Evolutionary conservation across 208 protist species (phyloP).

Genomic region (Leptomonas pyrrhocoris): DNA sequence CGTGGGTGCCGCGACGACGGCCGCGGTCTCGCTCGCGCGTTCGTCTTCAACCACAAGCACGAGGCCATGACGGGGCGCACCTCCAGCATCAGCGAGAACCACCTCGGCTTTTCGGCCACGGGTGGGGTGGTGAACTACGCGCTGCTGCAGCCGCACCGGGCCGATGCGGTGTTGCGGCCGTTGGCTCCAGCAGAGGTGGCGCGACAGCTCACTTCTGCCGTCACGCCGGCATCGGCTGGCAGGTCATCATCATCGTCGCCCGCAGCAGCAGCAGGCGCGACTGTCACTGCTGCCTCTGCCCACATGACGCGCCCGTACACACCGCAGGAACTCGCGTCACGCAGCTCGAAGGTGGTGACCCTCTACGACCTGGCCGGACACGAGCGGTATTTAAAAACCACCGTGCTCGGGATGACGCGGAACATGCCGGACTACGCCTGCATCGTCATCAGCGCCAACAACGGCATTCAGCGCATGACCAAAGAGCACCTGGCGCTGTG

Average conservation of each 20-base stretch:
- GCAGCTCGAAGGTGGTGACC: constrained; percentile 94
- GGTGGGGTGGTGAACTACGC: constrained; percentile 94
- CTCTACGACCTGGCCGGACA: constrained; percentile 98
- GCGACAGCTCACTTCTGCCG: constrained; percentile 3
- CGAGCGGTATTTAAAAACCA: constrained; percentile 98
- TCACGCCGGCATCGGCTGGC: not conserved
- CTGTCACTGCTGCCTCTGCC: not conserved
- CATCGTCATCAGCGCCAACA: constrained; percentile 92
- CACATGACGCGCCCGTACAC: constrained; percentile 45
- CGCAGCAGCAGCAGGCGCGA: not conserved
- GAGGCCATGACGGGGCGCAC: constrained; percentile 96
- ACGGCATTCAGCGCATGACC: constrained; percentile 94
- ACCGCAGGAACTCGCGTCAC: constrained; percentile 74
- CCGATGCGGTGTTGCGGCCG: constrained; percentile 17
- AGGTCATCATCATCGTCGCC: not conserved
- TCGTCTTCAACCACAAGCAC: constrained; percentile 96
- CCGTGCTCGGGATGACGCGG: constrained; percentile 97
- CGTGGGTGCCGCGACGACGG: constrained; percentile 90
- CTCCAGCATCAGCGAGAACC: constrained; percentile 95
- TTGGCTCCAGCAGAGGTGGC: constrained; percentile 16
- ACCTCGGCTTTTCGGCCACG: constrained; percentile 94
- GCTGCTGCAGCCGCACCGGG: constrained; percentile 23
- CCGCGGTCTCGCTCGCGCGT: constrained; percentile 79
- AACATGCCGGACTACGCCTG: constrained; percentile 96
- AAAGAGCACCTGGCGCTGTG: constrained; percentile 97